Evolutionary conservation across 495 filamentous ascomycete genomes (phyloP), one percentile per base, ranked within the genome.

Genomic region (Glonium stellatum): DNA sequence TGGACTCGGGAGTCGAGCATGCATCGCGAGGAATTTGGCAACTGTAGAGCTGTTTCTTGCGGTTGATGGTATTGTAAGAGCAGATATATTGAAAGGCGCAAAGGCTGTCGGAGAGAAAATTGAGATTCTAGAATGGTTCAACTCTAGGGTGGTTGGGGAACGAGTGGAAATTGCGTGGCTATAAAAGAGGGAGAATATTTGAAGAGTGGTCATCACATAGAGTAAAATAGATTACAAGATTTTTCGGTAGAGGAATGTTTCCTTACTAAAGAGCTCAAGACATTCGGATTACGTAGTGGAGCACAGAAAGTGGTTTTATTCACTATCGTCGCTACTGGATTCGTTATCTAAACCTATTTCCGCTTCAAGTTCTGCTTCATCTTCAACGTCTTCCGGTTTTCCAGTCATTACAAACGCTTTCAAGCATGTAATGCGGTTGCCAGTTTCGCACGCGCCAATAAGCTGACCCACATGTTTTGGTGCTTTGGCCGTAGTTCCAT

Each of bases 351-450:
- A 31, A 31, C 27, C 27, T n/a, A n/a, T n/a, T 31, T 31, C 27
- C 6, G 27, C 27, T 31, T 31, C 27, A 31, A 31, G 27, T 6
- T 31, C 27, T 31, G 27, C 76, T 58, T 79, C 79, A 61, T 76
- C 77, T 51, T 80, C 75, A 59, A 75, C 76, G 5, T 73, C 73
- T 15, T 78, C 78, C 46, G 79, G 74, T 9, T 76, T 73, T 19
- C 76, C 75, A 48, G 81, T 78, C 92, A 97, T 95, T 59, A 88
- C 76, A 71, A 96, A 97, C 46, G 87, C 85, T 58, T 78, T 83
- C 63, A 98, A 58, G 71, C 93, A 98, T 11, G 92, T 98, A 60
- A 98, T 91, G 50, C 93, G 80, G 70, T 91, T 87, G 35, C 85
- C 84, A 8, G 92, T 97, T 70, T 89, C 86, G 63, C 91, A 92